Conservation (phyloP, 2,329 filamentous ascomycete genomes). For the Penicillium glabrum region DNA sequence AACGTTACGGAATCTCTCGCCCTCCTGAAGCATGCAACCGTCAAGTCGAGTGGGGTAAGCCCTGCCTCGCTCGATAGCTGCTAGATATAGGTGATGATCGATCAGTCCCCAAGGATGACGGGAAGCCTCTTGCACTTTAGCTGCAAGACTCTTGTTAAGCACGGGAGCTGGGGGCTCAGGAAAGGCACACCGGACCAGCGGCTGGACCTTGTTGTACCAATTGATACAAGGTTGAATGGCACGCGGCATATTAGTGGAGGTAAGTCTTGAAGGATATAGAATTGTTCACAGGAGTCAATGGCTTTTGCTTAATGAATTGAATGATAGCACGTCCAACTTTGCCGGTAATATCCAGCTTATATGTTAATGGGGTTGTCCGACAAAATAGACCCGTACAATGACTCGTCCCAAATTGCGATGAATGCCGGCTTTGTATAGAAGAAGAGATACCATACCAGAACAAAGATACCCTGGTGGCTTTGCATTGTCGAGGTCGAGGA, state of each 20-base stretch:
- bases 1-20: constrained; percentile 25
- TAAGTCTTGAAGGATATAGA: neutral
- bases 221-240: constrained; percentile 1
- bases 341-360: neutral
- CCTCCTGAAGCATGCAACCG: constrained; percentile 26
- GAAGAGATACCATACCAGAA: neutral
- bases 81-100: constrained; percentile 35
- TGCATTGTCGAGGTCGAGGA: neutral
- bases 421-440: neutral
- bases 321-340: neutral
- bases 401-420: neutral
- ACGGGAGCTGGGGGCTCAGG: neutral
- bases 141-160: neutral
- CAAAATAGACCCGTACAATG: neutral
- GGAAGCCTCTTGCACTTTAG: neutral
- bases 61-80: constrained; percentile 22
- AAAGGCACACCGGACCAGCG: neutral
- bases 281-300: neutral
- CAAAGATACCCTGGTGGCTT: neutral
- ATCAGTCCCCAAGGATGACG: constrained; percentile 32
- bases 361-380: neutral
- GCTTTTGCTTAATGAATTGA: neutral
- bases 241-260: neutral
- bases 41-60: constrained; percentile 17
- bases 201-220: constrained; percentile 1